Conservation (phyloP, 257 asterid species). For the Penstemon eatonii region DNA sequence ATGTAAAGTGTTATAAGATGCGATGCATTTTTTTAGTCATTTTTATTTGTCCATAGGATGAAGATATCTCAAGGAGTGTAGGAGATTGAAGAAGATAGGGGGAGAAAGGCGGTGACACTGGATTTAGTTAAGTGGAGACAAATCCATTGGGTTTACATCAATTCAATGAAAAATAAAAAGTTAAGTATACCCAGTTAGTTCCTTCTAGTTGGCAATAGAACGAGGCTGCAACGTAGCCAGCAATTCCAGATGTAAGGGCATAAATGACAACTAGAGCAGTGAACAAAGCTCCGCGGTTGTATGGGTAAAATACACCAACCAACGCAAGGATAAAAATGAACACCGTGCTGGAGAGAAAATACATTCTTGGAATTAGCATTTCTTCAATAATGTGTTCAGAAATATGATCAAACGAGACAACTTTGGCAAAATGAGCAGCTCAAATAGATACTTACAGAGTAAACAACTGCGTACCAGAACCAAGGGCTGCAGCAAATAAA, state of each 20-base stretch:
- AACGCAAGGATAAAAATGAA: slow-evolving; percentile 64
- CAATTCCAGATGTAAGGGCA: slow-evolving; percentile 70
- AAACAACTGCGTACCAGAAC: slow-evolving; percentile 71
- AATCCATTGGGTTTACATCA: no score
- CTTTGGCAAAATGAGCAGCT: not conserved
- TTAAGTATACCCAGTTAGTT: slow-evolving; percentile 55
- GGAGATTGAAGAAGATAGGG: no score
- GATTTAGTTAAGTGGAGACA: no score
- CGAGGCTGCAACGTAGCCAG: slow-evolving; percentile 62
- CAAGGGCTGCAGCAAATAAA: slow-evolving; percentile 62
- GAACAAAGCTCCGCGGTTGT: slow-evolving; percentile 67
- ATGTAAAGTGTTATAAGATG: no score
- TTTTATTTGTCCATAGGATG: no score
- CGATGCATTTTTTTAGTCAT: no score
- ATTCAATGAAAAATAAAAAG: no score
- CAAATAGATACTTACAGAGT: slow-evolving; percentile 48
- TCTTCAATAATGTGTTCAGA: not conserved
- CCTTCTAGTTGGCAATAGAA: slow-evolving; percentile 79
- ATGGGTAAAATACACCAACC: slow-evolving; percentile 70
- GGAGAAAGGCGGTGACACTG: no score
- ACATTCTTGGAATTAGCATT: not conserved
- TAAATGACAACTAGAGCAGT: slow-evolving; percentile 61
- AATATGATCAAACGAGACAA: not conserved
- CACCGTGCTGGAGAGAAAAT: slow-evolving; percentile 41
- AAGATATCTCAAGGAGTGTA: no score